Evolutionary conservation across 2,329 filamentous ascomycete genomes (phyloP).

Genomic region (Alternaria hordeiaustralica): DNA sequence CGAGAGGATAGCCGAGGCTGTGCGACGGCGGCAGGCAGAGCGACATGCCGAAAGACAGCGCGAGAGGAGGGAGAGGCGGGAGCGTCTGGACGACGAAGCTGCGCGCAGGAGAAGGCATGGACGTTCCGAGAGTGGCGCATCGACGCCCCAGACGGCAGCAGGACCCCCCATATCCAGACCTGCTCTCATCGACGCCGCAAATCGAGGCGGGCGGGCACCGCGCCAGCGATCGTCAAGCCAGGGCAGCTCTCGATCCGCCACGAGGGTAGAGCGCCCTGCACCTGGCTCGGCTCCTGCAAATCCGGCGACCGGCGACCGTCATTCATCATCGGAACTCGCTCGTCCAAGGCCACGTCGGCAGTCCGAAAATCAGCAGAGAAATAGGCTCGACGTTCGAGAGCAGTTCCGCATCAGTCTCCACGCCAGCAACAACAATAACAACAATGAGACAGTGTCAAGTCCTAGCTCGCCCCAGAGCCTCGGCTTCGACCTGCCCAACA

Average conservation of each 20-base stretch:
- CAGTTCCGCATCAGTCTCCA: slow-evolving; percentile 41
- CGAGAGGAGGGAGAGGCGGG: slow-evolving; percentile 43
- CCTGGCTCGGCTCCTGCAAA: slow-evolving; percentile 31
- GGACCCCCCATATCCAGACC: slow-evolving; percentile 56
- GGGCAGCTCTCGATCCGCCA: slow-evolving; percentile 51
- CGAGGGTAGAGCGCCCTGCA: slow-evolving; percentile 40
- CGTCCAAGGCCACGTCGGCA: slow-evolving; percentile 41
- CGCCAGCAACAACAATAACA: slow-evolving; percentile 5
- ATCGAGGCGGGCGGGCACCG: slow-evolving; percentile 36
- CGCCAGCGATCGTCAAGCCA: slow-evolving; percentile 56
- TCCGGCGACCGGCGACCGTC: slow-evolving; percentile 57
- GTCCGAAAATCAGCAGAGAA: slow-evolving; percentile 54
- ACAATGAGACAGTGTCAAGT: slow-evolving; percentile 29
- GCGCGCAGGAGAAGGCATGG: slow-evolving; percentile 41
- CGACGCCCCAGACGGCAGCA: slow-evolving; percentile 39
- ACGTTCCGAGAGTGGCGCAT: slow-evolving; percentile 44
- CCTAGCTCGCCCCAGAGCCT: slow-evolving; percentile 37
- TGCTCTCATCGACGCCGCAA: slow-evolving; percentile 53
- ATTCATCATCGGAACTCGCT: slow-evolving; percentile 32
- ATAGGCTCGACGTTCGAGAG: slow-evolving; percentile 48
- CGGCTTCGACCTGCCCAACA: slow-evolving; percentile 34
- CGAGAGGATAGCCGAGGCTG: slow-evolving; percentile 87
- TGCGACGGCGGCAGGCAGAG: slow-evolving; percentile 75
- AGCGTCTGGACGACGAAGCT: slow-evolving; percentile 41
- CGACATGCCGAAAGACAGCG: slow-evolving; percentile 64